Evolutionary conservation across 2,329 filamentous ascomycete species (phyloP).

Genomic region (Penicillium glabrum): DNA sequence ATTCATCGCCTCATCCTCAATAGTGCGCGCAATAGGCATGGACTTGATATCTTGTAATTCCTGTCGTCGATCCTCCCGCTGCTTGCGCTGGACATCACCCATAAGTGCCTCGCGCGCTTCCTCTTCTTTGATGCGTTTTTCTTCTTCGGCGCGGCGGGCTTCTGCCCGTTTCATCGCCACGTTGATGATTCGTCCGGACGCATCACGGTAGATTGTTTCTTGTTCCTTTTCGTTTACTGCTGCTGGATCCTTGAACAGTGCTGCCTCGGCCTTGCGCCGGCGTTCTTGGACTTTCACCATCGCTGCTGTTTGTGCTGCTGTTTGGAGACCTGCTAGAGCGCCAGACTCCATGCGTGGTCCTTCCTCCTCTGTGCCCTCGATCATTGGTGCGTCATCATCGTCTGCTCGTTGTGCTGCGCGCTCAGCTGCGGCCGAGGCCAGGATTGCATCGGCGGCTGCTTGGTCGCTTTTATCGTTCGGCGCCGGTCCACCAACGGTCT

Average conservation of each 20-base stretch:
- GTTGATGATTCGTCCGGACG: constrained; percentile 90
- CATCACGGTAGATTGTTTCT: constrained; percentile 94
- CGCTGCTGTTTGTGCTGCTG: constrained; percentile 72
- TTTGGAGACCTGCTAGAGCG: constrained; percentile 83
- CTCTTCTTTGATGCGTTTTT: constrained; percentile 63
- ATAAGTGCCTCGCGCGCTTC: constrained; percentile 69
- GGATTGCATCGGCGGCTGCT: constrained; percentile 74
- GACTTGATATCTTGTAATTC: constrained; percentile 76
- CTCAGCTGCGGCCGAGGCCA: constrained; percentile 71
- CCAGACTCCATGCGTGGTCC: constrained; percentile 79
- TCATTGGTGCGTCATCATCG: constrained; percentile 49
- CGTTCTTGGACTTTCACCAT: constrained; percentile 66
- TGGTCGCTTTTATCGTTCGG: constrained; percentile 40
- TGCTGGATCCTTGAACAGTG: constrained; percentile 39
- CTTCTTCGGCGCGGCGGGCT: constrained; percentile 74
- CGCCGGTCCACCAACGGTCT: constrained; percentile 57
- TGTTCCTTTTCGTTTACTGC: constrained; percentile 51
- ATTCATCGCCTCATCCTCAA: constrained; percentile 87
- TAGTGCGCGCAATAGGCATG: constrained; percentile 74
- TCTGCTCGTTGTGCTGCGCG: constrained; percentile 52
- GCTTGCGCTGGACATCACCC: constrained; percentile 79
- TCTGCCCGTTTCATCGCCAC: constrained; percentile 87
- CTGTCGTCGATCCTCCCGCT: constrained; percentile 64
- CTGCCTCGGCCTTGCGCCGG: constrained; percentile 47
- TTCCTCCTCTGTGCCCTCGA: constrained; percentile 42